A percentile compares a stretch with the other conserved stretches of the same genome.
These are phyloP conservation scores for Vitis rupestris DNA, from an alignment of 164 flowering plant genomes.

Conservation along the genomic window DNA sequence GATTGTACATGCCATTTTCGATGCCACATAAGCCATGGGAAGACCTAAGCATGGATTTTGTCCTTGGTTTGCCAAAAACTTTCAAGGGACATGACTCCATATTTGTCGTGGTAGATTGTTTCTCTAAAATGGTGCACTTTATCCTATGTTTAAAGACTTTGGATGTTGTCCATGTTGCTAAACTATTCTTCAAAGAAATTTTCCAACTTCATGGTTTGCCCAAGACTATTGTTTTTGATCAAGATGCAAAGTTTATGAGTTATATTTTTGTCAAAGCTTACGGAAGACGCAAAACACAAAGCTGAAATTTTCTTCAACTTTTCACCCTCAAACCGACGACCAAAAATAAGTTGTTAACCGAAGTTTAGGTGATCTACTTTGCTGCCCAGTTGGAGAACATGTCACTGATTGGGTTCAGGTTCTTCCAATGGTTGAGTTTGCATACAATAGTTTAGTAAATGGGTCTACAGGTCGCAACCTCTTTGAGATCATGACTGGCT, in stretches of 20 bases:
- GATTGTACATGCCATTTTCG: too few species aligned
- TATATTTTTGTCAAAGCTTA: neutral
- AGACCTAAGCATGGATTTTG: neutral
- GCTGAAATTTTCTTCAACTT: too few species aligned
- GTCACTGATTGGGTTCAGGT: neutral
- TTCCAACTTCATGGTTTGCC: neutral
- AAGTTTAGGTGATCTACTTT: too few species aligned
- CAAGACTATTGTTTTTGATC: neutral
- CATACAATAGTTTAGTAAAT: too few species aligned
- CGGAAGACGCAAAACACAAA: too few species aligned
- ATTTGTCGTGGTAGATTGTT: neutral
- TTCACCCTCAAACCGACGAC: too few species aligned
- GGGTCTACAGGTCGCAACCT: too few species aligned
- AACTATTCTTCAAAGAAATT: neutral
- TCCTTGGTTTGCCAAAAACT: neutral
- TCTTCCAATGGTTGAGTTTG: too few species aligned
- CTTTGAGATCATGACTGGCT: too few species aligned
- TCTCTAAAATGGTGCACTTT: neutral
- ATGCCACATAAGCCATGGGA: neutral
- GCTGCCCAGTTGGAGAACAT: neutral
- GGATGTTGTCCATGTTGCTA: neutral
- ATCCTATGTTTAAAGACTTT: neutral
- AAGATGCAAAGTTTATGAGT: conserved; percentile 3
- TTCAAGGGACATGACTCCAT: neutral
- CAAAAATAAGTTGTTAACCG: too few species aligned